Conservation (phyloP, 768 basidiomycete species). For the Amanita muscaria region DNA sequence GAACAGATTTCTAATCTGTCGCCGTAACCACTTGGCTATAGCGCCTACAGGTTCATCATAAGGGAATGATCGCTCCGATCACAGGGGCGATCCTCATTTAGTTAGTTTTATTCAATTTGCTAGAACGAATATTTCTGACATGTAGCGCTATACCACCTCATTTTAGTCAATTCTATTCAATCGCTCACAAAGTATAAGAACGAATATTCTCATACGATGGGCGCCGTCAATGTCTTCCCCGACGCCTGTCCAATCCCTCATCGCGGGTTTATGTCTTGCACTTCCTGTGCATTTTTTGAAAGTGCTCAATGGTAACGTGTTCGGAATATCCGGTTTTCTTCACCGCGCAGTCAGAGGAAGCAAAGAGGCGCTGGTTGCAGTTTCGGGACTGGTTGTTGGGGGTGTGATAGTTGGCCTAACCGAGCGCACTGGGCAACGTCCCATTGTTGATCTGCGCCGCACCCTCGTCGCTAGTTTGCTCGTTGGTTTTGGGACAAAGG, state of each 20-base stretch:
- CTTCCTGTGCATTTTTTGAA: conserved; percentile 44
- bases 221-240: conserved; percentile 28
- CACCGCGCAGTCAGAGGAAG: conserved; percentile 40
- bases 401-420: conserved; percentile 35
- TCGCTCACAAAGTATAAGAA: no score
- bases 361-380: conserved; percentile 32
- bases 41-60: conserved; percentile 18
- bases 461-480: conserved; percentile 42
- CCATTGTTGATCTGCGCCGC: conserved; percentile 19
- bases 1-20: conserved; percentile 61
- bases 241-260: conserved; percentile 41
- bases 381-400: conserved; percentile 39
- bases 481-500: conserved; percentile 52
- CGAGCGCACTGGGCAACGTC: conserved; percentile 26
- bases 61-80: no score
- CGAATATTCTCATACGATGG: no score
- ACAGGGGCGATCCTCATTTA: no score
- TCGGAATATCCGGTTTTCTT: conserved; percentile 56
- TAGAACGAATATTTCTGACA: no score
- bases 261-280: conserved; percentile 46
- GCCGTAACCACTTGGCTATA: conserved; percentile 77
- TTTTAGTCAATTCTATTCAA: no score
- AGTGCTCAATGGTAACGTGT: conserved; percentile 44
- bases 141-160: no score
- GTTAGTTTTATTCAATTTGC: no score